Base-by-base conservation (phyloP, 1,284 basidiomycete genomes). In the Ustilago lituana region DNA sequence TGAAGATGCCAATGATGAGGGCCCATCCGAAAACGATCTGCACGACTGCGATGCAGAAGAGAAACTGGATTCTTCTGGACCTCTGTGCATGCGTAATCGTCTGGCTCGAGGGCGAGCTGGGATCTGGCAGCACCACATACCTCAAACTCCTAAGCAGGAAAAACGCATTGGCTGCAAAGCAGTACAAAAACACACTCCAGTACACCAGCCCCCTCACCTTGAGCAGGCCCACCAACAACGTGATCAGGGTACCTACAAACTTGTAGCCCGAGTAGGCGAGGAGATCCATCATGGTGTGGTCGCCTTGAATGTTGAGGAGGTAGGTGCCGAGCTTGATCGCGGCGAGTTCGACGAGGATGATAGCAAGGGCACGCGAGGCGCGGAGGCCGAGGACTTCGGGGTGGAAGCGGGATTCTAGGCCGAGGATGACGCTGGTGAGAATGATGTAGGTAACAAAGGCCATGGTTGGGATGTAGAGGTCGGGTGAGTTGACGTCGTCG, bases 401-500 rank as follows among this genome's bases (percentile, higher is more conserved):
- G 78, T 94, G 89, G 82, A 97, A 98, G 45, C 89, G 87, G 41
- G 88, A 87, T 61, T 91, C 87, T 11, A 96, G 85, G 20, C 95
- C 95, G 4, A 91, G 89, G 60, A 92, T 88, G 19, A 97, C 85
- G 27, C 79, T 80, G 1, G 92, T 92, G 4, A 96, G 85, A 22
- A 98, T 89, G 70, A 97, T 90, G 82, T 98, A 98, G 0, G 96
- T 98, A 19, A 96, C 92, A 24, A 98, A 86, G 0, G 94, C 91
- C 95, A 98, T 98, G 17, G 89, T 86, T 5, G 96, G 95, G 66
- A 98, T 98, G 83, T 98, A 98, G 22, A 98, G 85, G 83, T 98
- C 95, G 0, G 96, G 95, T 51, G 89, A 91, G 81, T 98, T 98
- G 72, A 98, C 88, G 81, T 98, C 95, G 43, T 98, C 94, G 52